Evolutionary conservation across 1,284 basidiomycete genomes (phyloP).

Genomic region (Xerocomus nothofagi): DNA sequence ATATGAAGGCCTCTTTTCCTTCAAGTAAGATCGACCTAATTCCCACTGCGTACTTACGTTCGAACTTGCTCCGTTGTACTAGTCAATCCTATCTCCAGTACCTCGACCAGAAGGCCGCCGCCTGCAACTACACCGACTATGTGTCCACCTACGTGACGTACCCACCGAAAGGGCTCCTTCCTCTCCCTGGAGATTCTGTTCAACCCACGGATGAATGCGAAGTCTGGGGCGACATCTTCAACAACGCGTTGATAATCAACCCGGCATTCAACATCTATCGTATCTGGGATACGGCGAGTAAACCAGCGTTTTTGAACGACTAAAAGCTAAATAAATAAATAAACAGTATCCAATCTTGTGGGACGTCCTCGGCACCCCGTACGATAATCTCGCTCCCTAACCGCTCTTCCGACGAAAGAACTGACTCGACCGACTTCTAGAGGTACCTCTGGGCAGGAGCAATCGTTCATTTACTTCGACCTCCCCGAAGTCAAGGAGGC

Average conservation of each 20-base stretch:
- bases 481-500: conserved; percentile 67
- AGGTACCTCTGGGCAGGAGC: conserved; percentile 57
- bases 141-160: conserved; percentile 61
- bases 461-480: conserved; percentile 64
- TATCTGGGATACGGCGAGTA: conserved; percentile 63
- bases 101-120: conserved; percentile 51
- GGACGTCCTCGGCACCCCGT: conserved; percentile 80
- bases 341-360: conserved; percentile 56
- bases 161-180: conserved; percentile 58
- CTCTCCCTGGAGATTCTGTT: conserved; percentile 54
- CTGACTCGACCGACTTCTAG: conserved; percentile 36
- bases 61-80: not conserved
- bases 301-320: accelerated
- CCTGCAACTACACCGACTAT: conserved; percentile 67
- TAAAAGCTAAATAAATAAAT: conserved; percentile 12
- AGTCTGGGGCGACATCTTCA: conserved; percentile 63
- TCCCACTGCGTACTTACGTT: not conserved
- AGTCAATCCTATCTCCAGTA: conserved; percentile 63
- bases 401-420: not conserved
- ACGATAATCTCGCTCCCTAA: conserved; percentile 19
- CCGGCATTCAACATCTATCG: conserved; percentile 78
- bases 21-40: conserved; percentile 49
- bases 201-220: conserved; percentile 55
- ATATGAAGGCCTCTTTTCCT: conserved; percentile 64
- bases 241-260: conserved; percentile 59